Conservation (phyloP, 2,329 filamentous ascomycete genomes). For the Penicillium capsulatum region DNA sequence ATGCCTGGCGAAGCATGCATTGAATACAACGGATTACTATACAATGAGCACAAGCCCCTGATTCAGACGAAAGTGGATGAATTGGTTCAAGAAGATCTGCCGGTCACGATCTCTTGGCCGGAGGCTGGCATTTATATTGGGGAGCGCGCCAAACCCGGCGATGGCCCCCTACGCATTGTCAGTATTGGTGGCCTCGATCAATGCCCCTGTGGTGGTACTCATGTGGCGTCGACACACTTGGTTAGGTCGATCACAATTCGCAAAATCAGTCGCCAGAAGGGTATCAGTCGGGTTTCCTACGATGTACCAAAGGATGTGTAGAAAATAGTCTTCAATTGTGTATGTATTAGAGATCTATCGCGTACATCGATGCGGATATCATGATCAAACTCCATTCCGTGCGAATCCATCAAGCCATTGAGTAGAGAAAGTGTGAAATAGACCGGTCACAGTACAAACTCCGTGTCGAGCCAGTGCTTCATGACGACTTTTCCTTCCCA, state of each 20-base stretch:
- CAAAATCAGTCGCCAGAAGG: conserved; percentile 30
- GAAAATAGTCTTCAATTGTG: not conserved
- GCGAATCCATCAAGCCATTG: too few species aligned
- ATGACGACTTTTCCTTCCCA: conserved; percentile 74
- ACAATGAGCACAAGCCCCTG: conserved; percentile 26
- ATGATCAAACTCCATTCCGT: too few species aligned
- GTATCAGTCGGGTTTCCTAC: conserved; percentile 28
- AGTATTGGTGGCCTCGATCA: conserved; percentile 29
- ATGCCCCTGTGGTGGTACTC: conserved; percentile 31
- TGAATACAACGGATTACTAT: conserved; percentile 29
- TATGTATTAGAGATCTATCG: too few species aligned
- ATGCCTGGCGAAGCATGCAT: conserved; percentile 26
- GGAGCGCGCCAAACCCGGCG: conserved; percentile 13
- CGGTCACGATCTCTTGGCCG: conserved; percentile 25
- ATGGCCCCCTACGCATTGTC: conserved; percentile 24
- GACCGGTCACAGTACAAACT: conserved; percentile 58
- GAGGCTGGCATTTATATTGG: conserved; percentile 19
- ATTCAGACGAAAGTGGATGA: conserved; percentile 30
- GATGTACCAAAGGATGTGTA: conserved; percentile 14
- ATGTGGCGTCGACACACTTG: conserved; percentile 22
- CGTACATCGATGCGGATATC: not conserved
- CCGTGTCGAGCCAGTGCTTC: conserved; percentile 72
- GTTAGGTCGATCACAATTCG: conserved; percentile 25
- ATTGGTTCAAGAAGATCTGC: conserved; percentile 20
- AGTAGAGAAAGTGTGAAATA: not conserved